These are phyloP conservation scores for Candida glucosophila DNA, from an alignment of 1,139 yeast genomes.

Conservation along the genomic window DNA sequence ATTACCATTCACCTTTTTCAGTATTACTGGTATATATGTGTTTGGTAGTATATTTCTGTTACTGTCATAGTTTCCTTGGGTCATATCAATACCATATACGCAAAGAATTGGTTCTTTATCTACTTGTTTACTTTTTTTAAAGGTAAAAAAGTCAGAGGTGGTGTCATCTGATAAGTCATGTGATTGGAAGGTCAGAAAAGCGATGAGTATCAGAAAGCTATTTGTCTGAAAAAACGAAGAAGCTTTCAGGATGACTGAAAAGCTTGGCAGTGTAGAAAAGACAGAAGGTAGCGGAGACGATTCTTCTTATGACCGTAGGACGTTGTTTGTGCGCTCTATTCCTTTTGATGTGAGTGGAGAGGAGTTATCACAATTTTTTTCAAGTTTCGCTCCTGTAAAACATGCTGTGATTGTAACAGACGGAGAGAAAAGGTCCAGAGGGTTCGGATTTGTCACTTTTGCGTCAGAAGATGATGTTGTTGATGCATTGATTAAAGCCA, in stretches of 20 bases:
- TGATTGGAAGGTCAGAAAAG: neutral
- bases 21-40: constrained; percentile 29
- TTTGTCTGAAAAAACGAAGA: too few relatives aligned
- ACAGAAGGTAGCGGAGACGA: constrained; percentile 12
- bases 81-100: too few relatives aligned
- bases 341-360: constrained; percentile 79
- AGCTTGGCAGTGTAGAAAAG: too few relatives aligned
- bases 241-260: too few relatives aligned
- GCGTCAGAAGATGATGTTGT: constrained; percentile 78
- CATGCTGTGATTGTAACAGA: constrained; percentile 92
- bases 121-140: too few relatives aligned
- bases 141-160: too few relatives aligned
- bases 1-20: constrained; percentile 13
- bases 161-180: too few relatives aligned
- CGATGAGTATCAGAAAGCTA: neutral
- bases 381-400: constrained; percentile 89
- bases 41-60: constrained; percentile 27
- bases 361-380: constrained; percentile 72
- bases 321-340: constrained; percentile 75
- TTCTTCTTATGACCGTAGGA: constrained; percentile 43
- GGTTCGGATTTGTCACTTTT: constrained; percentile 94
- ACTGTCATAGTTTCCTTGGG: too few relatives aligned
- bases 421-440: constrained; percentile 65
- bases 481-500: constrained; percentile 63
- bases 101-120: too few relatives aligned